These are phyloP conservation scores for Carpinus fangiana DNA, from an alignment of 306 rosid genomes.

Conservation along the genomic window DNA sequence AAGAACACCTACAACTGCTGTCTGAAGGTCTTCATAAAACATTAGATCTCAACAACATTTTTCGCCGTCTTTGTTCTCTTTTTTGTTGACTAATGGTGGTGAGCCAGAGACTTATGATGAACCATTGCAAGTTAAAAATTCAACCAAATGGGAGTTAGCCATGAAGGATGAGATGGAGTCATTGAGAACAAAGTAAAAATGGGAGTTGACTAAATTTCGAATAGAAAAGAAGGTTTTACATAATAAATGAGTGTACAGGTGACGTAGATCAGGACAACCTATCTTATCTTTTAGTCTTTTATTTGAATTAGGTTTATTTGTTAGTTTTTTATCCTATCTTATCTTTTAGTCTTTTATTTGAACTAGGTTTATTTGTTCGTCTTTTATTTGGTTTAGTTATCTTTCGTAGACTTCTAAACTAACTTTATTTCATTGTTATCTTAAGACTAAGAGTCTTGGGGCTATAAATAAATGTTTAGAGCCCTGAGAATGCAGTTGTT, in stretches of 20 bases:
- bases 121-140: background rate
- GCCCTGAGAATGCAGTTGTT: no score
- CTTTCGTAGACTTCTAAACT: no score
- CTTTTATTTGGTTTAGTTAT: no score
- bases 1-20: background rate
- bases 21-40: background rate
- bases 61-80: background rate
- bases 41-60: background rate
- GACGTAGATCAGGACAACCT: no score
- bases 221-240: background rate
- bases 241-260: background rate
- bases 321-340: no score
- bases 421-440: no score
- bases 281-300: no score
- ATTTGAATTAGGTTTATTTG: no score
- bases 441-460: no score
- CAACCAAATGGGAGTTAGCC: background rate
- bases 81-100: background rate
- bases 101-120: background rate
- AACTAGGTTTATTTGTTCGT: no score
- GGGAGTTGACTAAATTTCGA: background rate
- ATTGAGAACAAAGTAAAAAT: background rate
- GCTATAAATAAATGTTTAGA: no score
- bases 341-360: no score
- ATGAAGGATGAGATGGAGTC: constrained; percentile 18